Conservation (phyloP, 805 yeast genomes). For the Saturnispora mendoncae region DNA sequence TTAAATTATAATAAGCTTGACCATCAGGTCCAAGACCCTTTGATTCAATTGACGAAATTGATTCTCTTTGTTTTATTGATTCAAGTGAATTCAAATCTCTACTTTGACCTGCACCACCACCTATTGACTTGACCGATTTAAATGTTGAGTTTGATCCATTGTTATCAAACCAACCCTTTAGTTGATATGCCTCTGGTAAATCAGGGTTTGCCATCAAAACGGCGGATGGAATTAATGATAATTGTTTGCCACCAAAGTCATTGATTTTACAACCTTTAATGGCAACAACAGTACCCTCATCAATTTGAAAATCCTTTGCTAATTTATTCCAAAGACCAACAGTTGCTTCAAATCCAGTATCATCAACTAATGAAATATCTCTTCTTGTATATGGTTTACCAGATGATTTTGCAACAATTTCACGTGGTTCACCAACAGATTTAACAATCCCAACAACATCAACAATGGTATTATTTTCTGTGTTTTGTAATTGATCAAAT, state of each 20-base stretch:
- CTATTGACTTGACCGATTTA: slow-evolving; percentile 43
- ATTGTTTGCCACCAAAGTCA: slow-evolving; percentile 79
- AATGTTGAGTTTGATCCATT: slow-evolving; percentile 59
- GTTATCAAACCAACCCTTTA: slow-evolving; percentile 93
- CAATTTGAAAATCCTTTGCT: slow-evolving; percentile 67
- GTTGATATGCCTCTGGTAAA: slow-evolving; percentile 72
- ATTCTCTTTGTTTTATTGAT: slow-evolving; percentile 48
- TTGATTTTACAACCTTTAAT: slow-evolving; percentile 83
- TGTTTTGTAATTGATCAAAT: slow-evolving; percentile 53
- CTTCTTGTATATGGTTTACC: slow-evolving; percentile 92
- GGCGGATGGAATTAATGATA: slow-evolving; percentile 75
- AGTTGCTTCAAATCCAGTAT: slow-evolving; percentile 61
- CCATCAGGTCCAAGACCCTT: slow-evolving; percentile 68
- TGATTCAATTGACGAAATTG: slow-evolving; percentile 55
- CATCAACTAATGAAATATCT: slow-evolving; percentile 80
- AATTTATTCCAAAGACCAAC: slow-evolving; percentile 87
- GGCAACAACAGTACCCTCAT: slow-evolving; percentile 80
- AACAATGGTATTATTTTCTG: slow-evolving; percentile 59
- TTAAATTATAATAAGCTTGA: slow-evolving; percentile 65
- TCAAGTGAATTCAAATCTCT: slow-evolving; percentile 29
- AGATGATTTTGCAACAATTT: slow-evolving; percentile 76
- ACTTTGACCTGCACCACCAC: slow-evolving; percentile 23
- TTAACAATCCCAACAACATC: slow-evolving; percentile 86
- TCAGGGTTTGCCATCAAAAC: slow-evolving; percentile 77
- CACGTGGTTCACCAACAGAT: slow-evolving; percentile 64